phyloP scores from a whole-genome alignment of 2,329 filamentous ascomycete species.

The Paramyrothecium sp. region DNA sequence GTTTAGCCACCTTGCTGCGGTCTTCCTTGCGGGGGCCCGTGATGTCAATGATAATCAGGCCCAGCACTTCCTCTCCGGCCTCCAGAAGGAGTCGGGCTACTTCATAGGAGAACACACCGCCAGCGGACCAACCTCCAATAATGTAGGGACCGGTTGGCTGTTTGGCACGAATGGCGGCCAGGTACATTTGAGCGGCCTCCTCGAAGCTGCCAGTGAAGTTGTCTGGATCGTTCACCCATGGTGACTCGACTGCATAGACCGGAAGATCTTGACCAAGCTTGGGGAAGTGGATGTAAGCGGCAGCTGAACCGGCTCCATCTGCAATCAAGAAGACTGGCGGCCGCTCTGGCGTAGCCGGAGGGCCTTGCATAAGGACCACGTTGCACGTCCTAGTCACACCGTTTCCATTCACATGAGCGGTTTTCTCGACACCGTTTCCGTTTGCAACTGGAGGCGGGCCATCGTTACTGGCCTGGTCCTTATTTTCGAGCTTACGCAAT shows the following conservation, averaged over 20 bases:
- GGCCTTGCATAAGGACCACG: neutral
- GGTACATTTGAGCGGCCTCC: neutral
- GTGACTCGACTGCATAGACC: neutral
- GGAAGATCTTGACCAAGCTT: neutral
- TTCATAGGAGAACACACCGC: constrained; percentile 69
- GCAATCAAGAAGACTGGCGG: neutral
- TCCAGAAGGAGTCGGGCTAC: constrained; percentile 37
- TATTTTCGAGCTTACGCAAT: neutral
- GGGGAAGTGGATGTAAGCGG: neutral
- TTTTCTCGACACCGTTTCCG: neutral
- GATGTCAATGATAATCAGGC: constrained; percentile 6
- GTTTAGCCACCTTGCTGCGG: neutral
- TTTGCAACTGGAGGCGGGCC: neutral
- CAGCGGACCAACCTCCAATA: constrained; percentile 72
- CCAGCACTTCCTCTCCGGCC: constrained; percentile 2
- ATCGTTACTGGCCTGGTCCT: neutral
- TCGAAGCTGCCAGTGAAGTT: neutral
- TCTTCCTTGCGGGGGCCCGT: neutral
- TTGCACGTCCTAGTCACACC: neutral
- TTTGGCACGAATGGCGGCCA: constrained; percentile 30
- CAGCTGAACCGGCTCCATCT: neutral
- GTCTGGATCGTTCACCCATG: neutral
- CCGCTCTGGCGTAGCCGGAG: neutral
- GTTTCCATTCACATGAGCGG: neutral
- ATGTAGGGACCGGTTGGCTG: constrained; percentile 68